Conservation (phyloP, 2,329 filamentous ascomycete genomes). For the Cladosporium sp. region DNA sequence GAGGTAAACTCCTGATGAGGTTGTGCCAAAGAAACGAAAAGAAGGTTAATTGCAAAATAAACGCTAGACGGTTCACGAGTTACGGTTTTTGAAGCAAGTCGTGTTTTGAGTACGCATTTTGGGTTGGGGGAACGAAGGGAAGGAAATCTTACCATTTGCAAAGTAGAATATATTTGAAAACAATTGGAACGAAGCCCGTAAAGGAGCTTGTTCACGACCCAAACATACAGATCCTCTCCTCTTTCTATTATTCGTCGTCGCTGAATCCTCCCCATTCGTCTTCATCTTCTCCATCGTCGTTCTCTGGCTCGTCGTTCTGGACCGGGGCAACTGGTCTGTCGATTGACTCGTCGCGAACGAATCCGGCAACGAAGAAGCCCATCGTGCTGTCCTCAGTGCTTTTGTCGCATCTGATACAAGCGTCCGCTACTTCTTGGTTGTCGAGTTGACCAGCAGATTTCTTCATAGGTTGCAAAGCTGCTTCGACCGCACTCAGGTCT, state of each 20-base stretch:
- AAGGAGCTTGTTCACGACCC: conserved; percentile 25
- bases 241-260: conserved; percentile 20
- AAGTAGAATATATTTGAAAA: conserved; percentile 12
- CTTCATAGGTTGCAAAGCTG: conserved; percentile 19
- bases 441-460: conserved; percentile 4
- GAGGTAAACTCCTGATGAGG: background rate
- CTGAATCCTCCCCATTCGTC: conserved; percentile 41
- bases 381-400: conserved; percentile 79
- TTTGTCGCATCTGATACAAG: conserved; percentile 76
- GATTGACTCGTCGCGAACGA: conserved; percentile 55
- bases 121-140: conserved; percentile 1
- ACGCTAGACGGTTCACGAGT: conserved; percentile 1
- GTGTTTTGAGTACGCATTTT: background rate
- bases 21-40: no score
- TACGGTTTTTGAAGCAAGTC: no score
- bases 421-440: conserved; percentile 53
- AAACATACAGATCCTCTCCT: background rate
- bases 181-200: background rate
- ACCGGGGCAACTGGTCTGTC: background rate
- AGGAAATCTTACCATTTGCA: conserved; percentile 2
- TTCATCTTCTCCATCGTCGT: conserved; percentile 17
- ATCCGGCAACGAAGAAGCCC: conserved; percentile 92
- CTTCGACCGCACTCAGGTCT: conserved; percentile 33
- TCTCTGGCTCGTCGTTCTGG: conserved; percentile 6
- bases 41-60: no score